These are phyloP conservation scores for Monilinia aucupariae DNA, from an alignment of 2,329 filamentous ascomycete genomes.

Conservation along the genomic window DNA sequence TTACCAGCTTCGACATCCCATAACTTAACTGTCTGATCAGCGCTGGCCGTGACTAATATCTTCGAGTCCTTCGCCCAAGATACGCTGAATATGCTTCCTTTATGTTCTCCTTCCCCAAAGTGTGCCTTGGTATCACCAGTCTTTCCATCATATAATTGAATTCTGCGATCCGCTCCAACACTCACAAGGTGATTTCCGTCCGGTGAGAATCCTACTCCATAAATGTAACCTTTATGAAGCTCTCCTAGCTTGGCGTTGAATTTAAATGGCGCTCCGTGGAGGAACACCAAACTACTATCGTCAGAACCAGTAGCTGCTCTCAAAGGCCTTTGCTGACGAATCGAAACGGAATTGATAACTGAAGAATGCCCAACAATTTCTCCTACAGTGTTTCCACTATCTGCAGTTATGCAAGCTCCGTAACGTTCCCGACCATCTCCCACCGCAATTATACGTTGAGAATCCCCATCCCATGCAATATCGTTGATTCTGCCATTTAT, in stretches of 20 bases:
- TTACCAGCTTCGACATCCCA: constrained; percentile 85
- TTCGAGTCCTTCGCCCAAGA: constrained; percentile 86
- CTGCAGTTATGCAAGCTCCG: constrained; percentile 88
- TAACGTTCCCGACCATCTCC: constrained; percentile 92
- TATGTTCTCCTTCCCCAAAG: constrained; percentile 80
- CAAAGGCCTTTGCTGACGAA: constrained; percentile 84
- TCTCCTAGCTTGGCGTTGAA: constrained; percentile 78
- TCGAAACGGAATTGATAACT: constrained; percentile 83
- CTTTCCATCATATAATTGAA: constrained; percentile 95
- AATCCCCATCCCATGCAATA: constrained; percentile 95
- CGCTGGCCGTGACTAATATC: constrained; percentile 82
- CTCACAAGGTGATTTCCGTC: constrained; percentile 78
- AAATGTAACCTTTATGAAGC: constrained; percentile 83
- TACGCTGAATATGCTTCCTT: constrained; percentile 85
- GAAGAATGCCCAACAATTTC: constrained; percentile 90
- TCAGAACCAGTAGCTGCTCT: constrained; percentile 87
- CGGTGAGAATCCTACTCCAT: constrained; percentile 82
- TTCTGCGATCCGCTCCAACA: constrained; percentile 85
- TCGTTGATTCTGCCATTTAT: constrained; percentile 94
- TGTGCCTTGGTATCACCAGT: constrained; percentile 73
- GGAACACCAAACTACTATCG: constrained; percentile 84
- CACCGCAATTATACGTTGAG: constrained; percentile 91
- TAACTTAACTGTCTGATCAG: constrained; percentile 88
- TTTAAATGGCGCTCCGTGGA: constrained; percentile 92
- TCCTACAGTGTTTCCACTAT: constrained; percentile 92